Evolutionary conservation across 345 rosid genomes (phyloP).

Genomic region (Citrus sp.): DNA sequence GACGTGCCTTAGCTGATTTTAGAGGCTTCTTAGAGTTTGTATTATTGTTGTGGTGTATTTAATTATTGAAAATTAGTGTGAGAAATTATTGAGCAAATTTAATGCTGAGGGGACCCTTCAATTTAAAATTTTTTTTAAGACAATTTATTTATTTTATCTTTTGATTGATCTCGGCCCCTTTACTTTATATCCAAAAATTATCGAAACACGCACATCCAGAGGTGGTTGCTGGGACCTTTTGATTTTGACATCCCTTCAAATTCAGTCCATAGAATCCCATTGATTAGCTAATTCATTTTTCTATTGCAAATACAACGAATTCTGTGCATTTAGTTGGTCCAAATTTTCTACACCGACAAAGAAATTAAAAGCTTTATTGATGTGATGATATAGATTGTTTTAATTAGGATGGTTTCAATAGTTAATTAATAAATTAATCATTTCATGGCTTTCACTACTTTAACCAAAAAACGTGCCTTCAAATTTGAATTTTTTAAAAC

Average conservation of each 20-base stretch:
- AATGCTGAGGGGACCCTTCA: neutral
- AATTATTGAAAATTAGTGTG: neutral
- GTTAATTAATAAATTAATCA: neutral
- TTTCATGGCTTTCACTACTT: neutral
- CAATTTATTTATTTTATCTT: neutral
- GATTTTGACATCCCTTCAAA: neutral
- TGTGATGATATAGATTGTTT: neutral
- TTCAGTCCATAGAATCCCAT: neutral
- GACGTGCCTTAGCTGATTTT: neutral
- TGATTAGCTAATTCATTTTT: neutral
- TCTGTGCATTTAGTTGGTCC: neutral
- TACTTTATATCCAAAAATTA: too few species aligned
- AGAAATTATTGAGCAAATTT: neutral
- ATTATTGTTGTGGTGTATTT: too few species aligned
- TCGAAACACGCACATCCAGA: neutral
- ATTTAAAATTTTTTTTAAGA: neutral
- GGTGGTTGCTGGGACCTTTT: neutral
- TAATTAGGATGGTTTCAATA: neutral
- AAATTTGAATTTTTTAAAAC: neutral
- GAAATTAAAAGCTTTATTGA: neutral
- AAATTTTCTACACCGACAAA: constrained; percentile 4
- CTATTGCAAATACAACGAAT: neutral
- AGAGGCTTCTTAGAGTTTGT: neutral
- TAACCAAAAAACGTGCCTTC: too few species aligned
- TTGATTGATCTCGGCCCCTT: too few species aligned